Evolutionary conservation across 2,329 filamentous ascomycete species (phyloP).

Genomic region (Claviceps capensis): DNA sequence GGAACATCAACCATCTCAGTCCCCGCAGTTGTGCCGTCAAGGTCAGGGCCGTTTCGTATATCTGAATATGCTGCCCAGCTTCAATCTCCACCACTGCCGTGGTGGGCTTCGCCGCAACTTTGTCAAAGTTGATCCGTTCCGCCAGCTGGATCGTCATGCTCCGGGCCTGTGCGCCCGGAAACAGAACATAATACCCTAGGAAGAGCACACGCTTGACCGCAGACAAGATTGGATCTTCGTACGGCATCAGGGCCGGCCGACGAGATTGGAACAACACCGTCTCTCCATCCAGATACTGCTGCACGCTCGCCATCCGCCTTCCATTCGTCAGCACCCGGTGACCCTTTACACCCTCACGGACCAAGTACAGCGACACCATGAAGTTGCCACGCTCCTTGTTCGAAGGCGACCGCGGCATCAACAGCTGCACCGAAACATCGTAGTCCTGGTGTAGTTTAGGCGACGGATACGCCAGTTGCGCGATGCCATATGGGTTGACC

Average conservation of each 20-base stretch:
- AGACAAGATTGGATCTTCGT: conserved; percentile 57
- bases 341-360: conserved; percentile 22
- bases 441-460: conserved; percentile 66
- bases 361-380: conserved; percentile 73
- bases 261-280: conserved; percentile 48
- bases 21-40: conserved; percentile 67
- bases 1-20: conserved; percentile 75
- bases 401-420: conserved; percentile 60
- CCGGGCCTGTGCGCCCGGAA: conserved; percentile 49
- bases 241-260: conserved; percentile 67
- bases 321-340: background rate
- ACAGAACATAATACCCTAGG: conserved; percentile 56
- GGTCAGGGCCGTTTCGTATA: conserved; percentile 56
- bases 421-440: conserved; percentile 64
- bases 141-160: conserved; percentile 56
- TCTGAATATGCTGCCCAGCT: conserved; percentile 54
- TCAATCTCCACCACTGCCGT: conserved; percentile 51
- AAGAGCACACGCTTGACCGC: conserved; percentile 45
- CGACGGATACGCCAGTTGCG: conserved; percentile 30
- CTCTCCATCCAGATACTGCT: conserved; percentile 21
- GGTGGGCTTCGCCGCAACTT: conserved; percentile 25
- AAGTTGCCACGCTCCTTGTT: conserved; percentile 81
- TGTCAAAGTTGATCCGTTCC: conserved; percentile 53
- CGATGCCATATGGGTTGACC: conserved; percentile 38
- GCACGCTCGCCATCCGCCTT: conserved; percentile 7